Evolutionary conservation across 768 basidiomycete genomes (phyloP), one percentile per base, ranked within the genome.

Genomic region (Trametes maxima): DNA sequence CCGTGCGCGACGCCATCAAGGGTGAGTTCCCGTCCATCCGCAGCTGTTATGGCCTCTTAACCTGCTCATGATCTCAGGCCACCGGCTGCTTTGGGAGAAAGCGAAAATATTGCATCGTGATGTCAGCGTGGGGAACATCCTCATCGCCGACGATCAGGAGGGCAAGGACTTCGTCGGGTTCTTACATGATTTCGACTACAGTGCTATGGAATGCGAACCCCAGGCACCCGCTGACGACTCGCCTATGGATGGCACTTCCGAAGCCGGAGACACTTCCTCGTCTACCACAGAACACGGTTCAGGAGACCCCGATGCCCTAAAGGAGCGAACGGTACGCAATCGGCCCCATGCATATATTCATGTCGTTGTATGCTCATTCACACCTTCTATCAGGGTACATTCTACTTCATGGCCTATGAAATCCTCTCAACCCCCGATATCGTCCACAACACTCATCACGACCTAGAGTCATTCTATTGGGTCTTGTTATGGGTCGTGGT

Each of bases 81-180:
- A 68, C 39, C 33, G 43, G n/a, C 42, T 44, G 5, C 60, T 61
- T 0, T 60, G 49, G 49, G 51, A 55, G 11, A 40, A 48, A 14
- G 64, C 59, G 5, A 52, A 51, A 3, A 54, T 69, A 16, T 22
- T 69, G 8, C 68, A 66, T 22, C 46, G 65, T 5, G 68, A 69
- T 25, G 40, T 69, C 46, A 69, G 68, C 22, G 48, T 57, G 14
- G 56, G 54, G 21, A 69, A 69, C 35, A 65, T 69, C 21, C 51
- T 69, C n/a, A 65, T 69, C 40, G 51, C 35, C 1, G 51, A 50
- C 36, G 45, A 52, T 24, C 57, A 22, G 8, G n/a, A 50, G 11
- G 33, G 36, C 16, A 25, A n/a, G 11, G 17, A 17, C 33, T 25
- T 28, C 49, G 11, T 5, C 10, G 57, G 57, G 2, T 56, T 61